Evolutionary conservation across 2,329 filamentous ascomycete species (phyloP).

Genomic region (Sclerotinia borealis): DNA sequence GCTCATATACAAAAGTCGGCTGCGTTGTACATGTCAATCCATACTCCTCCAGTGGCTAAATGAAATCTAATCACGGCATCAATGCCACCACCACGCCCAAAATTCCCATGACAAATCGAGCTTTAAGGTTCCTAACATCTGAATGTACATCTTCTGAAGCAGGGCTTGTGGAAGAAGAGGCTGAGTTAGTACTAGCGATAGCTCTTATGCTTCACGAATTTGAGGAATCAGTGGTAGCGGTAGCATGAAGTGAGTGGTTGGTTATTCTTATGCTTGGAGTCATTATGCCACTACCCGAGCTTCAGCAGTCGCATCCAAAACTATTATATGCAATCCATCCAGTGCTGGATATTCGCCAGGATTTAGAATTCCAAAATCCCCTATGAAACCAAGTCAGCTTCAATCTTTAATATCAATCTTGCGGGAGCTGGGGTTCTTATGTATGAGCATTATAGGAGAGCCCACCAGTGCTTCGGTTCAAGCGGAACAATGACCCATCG

Average conservation of each 20-base stretch:
- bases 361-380: not conserved
- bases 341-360: not conserved
- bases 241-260: too few relatives aligned
- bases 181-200: not conserved
- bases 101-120: not conserved
- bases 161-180: not conserved
- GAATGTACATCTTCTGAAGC: not conserved
- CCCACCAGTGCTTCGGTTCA: not conserved
- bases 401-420: not conserved
- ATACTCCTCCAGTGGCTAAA: not conserved
- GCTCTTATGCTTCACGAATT: not conserved
- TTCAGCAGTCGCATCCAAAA: not conserved
- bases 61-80: not conserved
- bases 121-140: not conserved
- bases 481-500: not conserved
- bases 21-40: not conserved
- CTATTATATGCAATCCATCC: not conserved
- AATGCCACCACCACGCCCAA: not conserved
- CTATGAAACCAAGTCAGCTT: not conserved
- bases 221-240: not conserved
- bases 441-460: not conserved
- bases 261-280: not conserved
- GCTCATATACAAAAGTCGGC: not conserved
- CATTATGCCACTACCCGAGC: not conserved
- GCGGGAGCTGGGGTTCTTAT: not conserved